Base-by-base conservation (phyloP, 495 filamentous ascomycete genomes). In the Neurospora sp. region DNA sequence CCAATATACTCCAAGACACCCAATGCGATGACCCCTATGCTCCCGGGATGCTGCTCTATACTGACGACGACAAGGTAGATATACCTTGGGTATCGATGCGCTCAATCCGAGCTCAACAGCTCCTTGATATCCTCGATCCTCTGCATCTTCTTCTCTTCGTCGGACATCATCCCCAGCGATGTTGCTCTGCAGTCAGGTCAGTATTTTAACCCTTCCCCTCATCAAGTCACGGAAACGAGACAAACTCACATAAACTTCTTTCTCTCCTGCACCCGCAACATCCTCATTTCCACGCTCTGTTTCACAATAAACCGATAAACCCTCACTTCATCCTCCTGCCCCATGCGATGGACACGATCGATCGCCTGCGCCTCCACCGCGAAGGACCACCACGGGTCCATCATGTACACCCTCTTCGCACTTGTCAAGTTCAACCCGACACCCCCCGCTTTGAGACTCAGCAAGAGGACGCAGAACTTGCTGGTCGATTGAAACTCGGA, bases 381-480 rank as follows among this genome's bases (percentile, higher is more conserved):
- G 80, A 93, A 98, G 74, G 93, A 96, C 96, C 96, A 99, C 96
- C 96, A 99, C 0, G 96, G 95, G 81, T 99, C 96, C 95, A 98
- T 97, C 91, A 99, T 94, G 80, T 91, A 98, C 12, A 98, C 96
- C 70, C 92, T 85, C 75, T 90, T 92, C 18, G 96, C 96, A 70
- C 88, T 88, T 4, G 94, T 98, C 59, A 99, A 85, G 77, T 99
- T 99, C 44, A 99, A 84, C 0, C 96, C 96, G 3, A 99, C 96
- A 39, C 96, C 96, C 22, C 96, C 96, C 3, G 96, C 96, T 68
- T 93, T 87, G 72, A 99, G 86, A 77, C 91, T 94, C 73, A 99
- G 85, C 12, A 99, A 81, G 35, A 99, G 84, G 42, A 98, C 89
- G 10, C 84, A 84, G 20, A 82, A 86, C 59, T 81, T 84, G 69